These are phyloP conservation scores for Mycena latifolia DNA, from an alignment of 768 basidiomycete genomes.

Conservation along the genomic window DNA sequence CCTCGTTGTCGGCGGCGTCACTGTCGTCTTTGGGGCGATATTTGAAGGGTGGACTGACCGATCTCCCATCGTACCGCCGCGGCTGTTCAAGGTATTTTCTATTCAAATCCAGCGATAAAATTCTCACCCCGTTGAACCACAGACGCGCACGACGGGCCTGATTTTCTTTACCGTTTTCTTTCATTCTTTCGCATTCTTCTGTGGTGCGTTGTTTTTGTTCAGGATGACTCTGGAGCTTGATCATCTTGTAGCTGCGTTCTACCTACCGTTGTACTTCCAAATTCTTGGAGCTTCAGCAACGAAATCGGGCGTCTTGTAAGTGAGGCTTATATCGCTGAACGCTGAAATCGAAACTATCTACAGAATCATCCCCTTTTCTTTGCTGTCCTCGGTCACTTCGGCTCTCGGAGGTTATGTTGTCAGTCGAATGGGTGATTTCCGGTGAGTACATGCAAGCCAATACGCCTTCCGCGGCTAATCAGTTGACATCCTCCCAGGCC, in stretches of 20 bases:
- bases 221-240: not conserved
- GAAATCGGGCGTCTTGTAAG: constrained; percentile 73
- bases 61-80: constrained; percentile 80
- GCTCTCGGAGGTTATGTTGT: constrained; percentile 68
- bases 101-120: not conserved
- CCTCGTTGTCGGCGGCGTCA: constrained; percentile 64
- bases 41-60: constrained; percentile 74
- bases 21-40: constrained; percentile 63
- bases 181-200: constrained; percentile 75
- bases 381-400: constrained; percentile 67
- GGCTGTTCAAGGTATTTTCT: constrained; percentile 73
- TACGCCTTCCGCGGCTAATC: not conserved
- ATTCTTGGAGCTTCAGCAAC: constrained; percentile 83
- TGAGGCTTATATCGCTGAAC: constrained; percentile 1
- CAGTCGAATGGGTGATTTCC: constrained; percentile 69
- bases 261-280: constrained; percentile 85
- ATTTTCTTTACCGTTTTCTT: constrained; percentile 70
- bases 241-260: constrained; percentile 61
- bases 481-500: constrained; percentile 28
- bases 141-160: constrained; percentile 82
- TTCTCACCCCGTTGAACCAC: not conserved
- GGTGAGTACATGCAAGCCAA: constrained; percentile 40
- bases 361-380: constrained; percentile 82
- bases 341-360: not conserved
- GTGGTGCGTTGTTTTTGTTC: constrained; percentile 45